Conservation (phyloP, 345 rosid genomes). For the Corymbia maculata region DNA sequence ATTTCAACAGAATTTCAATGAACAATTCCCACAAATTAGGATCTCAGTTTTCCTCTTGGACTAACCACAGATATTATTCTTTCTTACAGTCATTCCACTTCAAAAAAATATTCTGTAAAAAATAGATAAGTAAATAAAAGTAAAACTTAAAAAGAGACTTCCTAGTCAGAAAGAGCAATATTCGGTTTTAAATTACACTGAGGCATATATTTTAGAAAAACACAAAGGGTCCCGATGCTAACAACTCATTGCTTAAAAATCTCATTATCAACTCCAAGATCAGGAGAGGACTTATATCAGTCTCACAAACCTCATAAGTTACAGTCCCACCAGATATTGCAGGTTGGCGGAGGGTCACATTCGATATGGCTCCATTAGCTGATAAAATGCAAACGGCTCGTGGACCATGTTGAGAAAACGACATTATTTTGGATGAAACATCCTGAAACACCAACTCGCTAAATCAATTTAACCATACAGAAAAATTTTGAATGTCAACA, state of each 20-base stretch:
- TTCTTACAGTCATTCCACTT: background rate
- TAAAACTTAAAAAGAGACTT: background rate
- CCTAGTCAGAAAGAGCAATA: background rate
- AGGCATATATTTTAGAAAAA: background rate
- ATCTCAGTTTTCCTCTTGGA: background rate
- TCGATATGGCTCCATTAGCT: conserved; percentile 71
- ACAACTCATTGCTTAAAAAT: background rate
- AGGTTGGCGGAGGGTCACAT: conserved; percentile 63
- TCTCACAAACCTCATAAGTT: conserved; percentile 54
- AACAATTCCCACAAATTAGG: background rate
- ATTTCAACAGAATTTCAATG: background rate
- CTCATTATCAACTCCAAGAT: background rate
- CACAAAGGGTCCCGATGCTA: background rate
- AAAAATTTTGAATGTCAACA: background rate
- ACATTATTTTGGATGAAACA: conserved; percentile 52
- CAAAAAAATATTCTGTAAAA: background rate
- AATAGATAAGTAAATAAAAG: background rate
- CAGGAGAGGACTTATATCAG: background rate
- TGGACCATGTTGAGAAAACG: conserved; percentile 60
- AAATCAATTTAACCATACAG: background rate
- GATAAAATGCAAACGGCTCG: conserved; percentile 60
- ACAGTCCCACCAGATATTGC: conserved; percentile 73
- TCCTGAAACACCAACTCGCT: conserved; percentile 30
- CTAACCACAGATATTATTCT: background rate
- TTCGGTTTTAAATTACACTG: background rate